Percentiles rank a stretch among this genome's conserved stretches.
Conservation (phyloP, 345 rosid genomes). For the Schrenkiella parvula region DNA sequence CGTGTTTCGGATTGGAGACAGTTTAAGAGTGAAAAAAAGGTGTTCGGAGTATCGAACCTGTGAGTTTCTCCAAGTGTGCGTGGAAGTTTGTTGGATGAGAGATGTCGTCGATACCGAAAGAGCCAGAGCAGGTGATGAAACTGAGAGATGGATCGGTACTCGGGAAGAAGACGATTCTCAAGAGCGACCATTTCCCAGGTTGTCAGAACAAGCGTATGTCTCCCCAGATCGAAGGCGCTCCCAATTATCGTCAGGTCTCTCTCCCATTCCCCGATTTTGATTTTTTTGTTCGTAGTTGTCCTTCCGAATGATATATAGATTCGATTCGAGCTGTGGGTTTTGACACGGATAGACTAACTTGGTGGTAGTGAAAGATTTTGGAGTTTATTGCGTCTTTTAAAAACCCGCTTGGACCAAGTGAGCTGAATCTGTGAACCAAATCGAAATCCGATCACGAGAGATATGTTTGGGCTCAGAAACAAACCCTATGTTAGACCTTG, state of each 20-base stretch:
- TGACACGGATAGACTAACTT: background rate
- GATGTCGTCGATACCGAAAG: conserved; percentile 87
- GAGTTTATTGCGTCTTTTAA: background rate
- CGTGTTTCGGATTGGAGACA: background rate
- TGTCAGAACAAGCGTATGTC: conserved; percentile 90
- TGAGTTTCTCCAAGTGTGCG: background rate
- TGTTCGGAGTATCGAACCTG: background rate
- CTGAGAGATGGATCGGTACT: conserved; percentile 90
- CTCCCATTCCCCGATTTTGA: background rate
- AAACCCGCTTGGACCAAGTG: background rate
- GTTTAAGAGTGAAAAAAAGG: conserved; percentile 12
- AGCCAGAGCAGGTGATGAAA: conserved; percentile 89
- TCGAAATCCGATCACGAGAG: background rate
- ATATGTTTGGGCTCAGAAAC: background rate
- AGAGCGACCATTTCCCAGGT: conserved; percentile 99
- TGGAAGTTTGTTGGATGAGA: conserved; percentile 13
- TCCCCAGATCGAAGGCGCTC: conserved; percentile 96
- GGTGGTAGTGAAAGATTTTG: background rate
- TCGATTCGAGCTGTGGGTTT: background rate
- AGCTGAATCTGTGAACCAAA: conserved; percentile 15
- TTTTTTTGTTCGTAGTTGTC: background rate
- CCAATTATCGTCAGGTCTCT: conserved; percentile 91
- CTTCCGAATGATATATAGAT: background rate
- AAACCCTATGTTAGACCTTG: background rate
- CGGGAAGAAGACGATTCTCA: conserved; percentile 95